phyloP scores from a whole-genome alignment of 2,329 filamentous ascomycete species.

The Diaporthe ilicicola region DNA sequence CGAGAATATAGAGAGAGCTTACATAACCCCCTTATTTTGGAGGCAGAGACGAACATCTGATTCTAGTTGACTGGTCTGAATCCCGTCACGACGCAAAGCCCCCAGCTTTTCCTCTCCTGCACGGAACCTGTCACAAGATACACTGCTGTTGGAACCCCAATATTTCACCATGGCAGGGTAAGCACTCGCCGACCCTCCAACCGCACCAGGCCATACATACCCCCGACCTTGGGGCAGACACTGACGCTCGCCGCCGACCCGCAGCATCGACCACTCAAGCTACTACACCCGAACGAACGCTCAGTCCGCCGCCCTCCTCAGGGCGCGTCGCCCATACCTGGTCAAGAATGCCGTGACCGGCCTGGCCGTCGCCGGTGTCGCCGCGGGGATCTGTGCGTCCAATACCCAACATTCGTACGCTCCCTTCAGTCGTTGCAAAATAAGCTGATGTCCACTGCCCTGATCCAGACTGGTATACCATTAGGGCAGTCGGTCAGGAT shows the following conservation, averaged over 20 bases:
- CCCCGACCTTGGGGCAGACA: not conserved
- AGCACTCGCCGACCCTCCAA: not conserved
- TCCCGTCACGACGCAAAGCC: not conserved
- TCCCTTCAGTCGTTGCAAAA: not conserved
- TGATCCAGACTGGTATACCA: conserved; percentile 64
- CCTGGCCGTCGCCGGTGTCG: conserved; percentile 75
- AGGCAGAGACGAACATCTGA: conserved; percentile 29
- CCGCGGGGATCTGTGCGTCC: conserved; percentile 85
- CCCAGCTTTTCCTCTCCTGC: not conserved
- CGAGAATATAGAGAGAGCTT: conserved; percentile 14
- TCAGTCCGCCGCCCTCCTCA: conserved; percentile 87
- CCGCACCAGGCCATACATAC: not conserved
- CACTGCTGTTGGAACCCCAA: conserved; percentile 1
- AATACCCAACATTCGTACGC: not conserved
- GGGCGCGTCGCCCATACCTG: conserved; percentile 90
- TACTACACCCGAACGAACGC: conserved; percentile 93
- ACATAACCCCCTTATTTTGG: conserved; percentile 24
- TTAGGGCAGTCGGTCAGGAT: conserved; percentile 91
- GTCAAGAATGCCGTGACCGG: conserved; percentile 89
- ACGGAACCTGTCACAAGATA: not conserved
- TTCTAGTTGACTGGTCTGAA: not conserved
- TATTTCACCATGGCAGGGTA: conserved; percentile 33
- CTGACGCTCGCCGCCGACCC: conserved; percentile 2
- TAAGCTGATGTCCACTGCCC: not conserved
- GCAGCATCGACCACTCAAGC: conserved; percentile 63